Conservation (phyloP, 305 asterid genomes). For the Fraxinus sp. region DNA sequence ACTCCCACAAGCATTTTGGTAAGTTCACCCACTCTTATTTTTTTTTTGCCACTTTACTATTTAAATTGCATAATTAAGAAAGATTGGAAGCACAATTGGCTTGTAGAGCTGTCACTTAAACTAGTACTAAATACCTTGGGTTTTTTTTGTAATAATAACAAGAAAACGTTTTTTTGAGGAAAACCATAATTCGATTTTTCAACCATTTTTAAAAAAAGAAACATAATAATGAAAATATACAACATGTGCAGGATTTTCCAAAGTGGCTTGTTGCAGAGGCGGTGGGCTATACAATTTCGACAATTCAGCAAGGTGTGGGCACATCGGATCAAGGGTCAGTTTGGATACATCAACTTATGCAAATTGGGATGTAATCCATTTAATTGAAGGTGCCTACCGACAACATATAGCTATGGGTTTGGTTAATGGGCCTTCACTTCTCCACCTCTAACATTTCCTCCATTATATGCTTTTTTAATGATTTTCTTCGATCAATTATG, state of each 20-base stretch:
- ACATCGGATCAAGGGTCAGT: constrained; percentile 57
- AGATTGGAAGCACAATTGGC: too few species aligned
- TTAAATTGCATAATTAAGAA: neutral
- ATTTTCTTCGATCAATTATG: neutral
- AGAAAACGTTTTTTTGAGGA: too few species aligned
- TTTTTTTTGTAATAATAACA: too few species aligned
- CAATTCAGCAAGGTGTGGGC: constrained; percentile 71
- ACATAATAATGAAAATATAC: neutral
- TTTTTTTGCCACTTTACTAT: neutral
- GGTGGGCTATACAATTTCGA: constrained; percentile 84
- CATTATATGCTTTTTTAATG: constrained; percentile 30
- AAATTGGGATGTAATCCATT: constrained; percentile 76
- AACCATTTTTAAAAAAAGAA: neutral
- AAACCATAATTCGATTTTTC: neutral
- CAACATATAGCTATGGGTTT: constrained; percentile 42
- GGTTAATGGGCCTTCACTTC: constrained; percentile 47
- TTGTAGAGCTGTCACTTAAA: too few species aligned
- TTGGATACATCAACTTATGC: constrained; percentile 34
- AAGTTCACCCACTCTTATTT: neutral
- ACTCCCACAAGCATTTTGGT: constrained; percentile 59
- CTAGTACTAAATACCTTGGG: too few species aligned
- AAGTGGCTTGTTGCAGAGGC: constrained; percentile 73
- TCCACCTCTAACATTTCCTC: constrained; percentile 52
- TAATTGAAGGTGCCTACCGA: constrained; percentile 65
- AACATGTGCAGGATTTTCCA: constrained; percentile 38